These are phyloP conservation scores for Kwoniella sp. DNA, from an alignment of 768 basidiomycete species.

Conservation along the genomic window DNA sequence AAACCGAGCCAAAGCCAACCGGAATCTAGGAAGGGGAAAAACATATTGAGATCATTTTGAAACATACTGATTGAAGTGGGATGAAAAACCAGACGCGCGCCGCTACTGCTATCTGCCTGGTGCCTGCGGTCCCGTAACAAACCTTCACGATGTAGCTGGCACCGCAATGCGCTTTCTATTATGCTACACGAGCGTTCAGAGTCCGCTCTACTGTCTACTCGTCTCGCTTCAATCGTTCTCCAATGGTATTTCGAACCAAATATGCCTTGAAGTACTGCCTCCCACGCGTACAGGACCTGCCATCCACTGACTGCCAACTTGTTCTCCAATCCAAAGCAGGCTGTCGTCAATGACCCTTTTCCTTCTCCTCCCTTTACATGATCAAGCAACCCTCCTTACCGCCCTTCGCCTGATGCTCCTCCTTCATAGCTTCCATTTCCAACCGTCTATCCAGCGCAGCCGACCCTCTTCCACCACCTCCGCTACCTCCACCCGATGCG, in stretches of 20 bases:
- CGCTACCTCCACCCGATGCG: constrained; percentile 61
- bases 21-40: too few relatives aligned
- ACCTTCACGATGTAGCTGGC: too few relatives aligned
- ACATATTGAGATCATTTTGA: too few relatives aligned
- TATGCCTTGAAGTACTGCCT: too few relatives aligned
- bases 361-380: constrained; percentile 36
- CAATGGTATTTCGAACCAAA: background rate
- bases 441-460: constrained; percentile 43
- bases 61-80: too few relatives aligned
- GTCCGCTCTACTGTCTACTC: background rate
- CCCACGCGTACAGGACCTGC: too few relatives aligned
- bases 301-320: too few relatives aligned
- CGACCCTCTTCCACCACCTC: constrained; percentile 14
- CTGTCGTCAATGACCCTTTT: background rate
- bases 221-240: background rate
- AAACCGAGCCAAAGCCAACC: too few relatives aligned
- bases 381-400: constrained; percentile 51
- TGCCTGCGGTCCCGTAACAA: too few relatives aligned
- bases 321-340: background rate
- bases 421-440: constrained; percentile 52
- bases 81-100: too few relatives aligned
- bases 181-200: background rate
- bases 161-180: background rate
- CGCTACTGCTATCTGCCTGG: too few relatives aligned
- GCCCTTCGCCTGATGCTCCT: constrained; percentile 33